Evolutionary conservation across 495 filamentous ascomycete species (phyloP).

Genomic region (Parachaetomium inaequale): DNA sequence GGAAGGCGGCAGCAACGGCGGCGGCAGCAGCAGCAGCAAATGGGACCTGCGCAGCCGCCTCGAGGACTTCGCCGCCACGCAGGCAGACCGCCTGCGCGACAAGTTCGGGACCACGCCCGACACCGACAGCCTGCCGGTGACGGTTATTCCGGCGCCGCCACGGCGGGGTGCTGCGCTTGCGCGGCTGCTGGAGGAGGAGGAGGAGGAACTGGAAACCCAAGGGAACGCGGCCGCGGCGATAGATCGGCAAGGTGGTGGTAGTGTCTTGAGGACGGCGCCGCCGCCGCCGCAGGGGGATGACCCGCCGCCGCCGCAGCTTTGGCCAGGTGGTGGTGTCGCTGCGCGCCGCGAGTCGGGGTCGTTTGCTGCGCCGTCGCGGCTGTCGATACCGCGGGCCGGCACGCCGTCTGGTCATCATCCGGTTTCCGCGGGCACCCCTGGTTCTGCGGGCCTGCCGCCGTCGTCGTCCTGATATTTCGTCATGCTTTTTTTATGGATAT

Average conservation of each 20-base stretch:
- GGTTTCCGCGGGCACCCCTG: neutral
- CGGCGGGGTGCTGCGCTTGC: constrained; percentile 45
- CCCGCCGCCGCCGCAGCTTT: neutral
- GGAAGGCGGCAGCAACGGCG: neutral
- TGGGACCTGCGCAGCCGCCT: constrained; percentile 46
- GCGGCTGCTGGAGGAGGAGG: constrained; percentile 43
- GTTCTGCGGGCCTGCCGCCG: neutral
- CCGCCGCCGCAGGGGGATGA: neutral
- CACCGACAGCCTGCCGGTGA: constrained; percentile 48
- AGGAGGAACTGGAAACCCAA: constrained; percentile 15
- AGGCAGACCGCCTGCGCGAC: constrained; percentile 46
- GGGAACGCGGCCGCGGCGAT: neutral
- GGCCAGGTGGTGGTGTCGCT: too few relatives aligned
- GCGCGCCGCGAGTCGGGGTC: neutral
- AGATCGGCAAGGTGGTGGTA: too few relatives aligned
- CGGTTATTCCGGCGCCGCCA: constrained; percentile 47
- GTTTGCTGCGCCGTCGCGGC: neutral
- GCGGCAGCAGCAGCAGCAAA: constrained; percentile 23
- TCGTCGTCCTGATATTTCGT: neutral
- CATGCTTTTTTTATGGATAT: neutral
- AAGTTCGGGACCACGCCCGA: constrained; percentile 45
- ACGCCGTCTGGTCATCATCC: neutral
- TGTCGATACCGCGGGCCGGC: neutral
- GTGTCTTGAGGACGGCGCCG: neutral
- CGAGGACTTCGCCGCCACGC: constrained; percentile 47